Evolutionary conservation across 2,329 filamentous ascomycete genomes (phyloP), one percentile per base, ranked within the genome.

Genomic region (Ascochyta rabiei): DNA sequence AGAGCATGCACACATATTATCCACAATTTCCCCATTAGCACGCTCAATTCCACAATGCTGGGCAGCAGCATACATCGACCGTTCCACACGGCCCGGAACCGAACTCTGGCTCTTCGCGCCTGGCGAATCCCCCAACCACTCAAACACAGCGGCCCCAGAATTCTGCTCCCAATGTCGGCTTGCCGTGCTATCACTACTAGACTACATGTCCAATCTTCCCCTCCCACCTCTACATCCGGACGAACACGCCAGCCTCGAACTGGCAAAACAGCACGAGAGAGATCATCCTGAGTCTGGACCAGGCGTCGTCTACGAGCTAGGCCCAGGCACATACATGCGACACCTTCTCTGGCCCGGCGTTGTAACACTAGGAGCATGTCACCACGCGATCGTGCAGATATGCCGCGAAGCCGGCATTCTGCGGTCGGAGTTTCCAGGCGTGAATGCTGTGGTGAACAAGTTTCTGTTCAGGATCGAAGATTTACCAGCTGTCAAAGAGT

Each of bases 41-140:
- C 39, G 41, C 1, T 21, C 44, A 24, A 23, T 64, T 2, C 69
- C 71, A 16, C 31, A 60, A 53, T 76, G 74, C 65, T 86, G 89
- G 66, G 80, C 81, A 0, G 82, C 82, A 0, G 84, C 83, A 0
- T 89, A 86, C 65, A 67, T 88, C 6, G 87, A 90, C 69, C 78
- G 86, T 18, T 81, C 81, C 4, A 79, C 79, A 48, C 79, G 81
- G 0, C 85, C 84, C 0, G 86, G 89, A 67, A 89, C 88, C 0
- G 82, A 89, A 57, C 75, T 85, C 26, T 89, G 84, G 82, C 64
- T 89, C 1, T 89, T 86, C 69, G 73, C 69, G 3, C 52, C 48
- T 8, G 71, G 66, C 18, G 69, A 75, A 56, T 48, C 61, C 7
- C 59, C 53, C 10, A 50, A 53, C 12, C 71, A 74, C 43, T 21